Percentiles rank a stretch among this genome's conserved stretches.
Conservation (phyloP, 495 filamentous ascomycete species). For the Durotheca rogersii region DNA sequence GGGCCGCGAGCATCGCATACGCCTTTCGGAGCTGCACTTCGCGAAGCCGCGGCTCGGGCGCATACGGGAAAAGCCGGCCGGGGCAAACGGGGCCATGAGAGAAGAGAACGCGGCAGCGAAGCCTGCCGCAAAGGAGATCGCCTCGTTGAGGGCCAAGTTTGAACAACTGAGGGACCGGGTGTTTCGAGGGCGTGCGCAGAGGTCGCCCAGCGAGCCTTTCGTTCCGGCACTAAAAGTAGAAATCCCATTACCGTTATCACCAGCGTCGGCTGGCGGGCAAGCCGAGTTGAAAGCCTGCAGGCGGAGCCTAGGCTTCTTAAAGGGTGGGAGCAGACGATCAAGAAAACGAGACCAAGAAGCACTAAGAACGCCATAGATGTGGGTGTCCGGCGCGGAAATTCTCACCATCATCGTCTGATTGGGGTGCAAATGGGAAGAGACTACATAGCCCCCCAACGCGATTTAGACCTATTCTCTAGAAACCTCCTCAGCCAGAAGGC, state of each 20-base stretch:
- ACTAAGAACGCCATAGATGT: neutral
- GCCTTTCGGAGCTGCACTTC: neutral
- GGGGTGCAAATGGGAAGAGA: neutral
- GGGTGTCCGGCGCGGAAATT: neutral
- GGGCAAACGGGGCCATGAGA: neutral
- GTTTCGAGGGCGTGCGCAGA: constrained; percentile 20
- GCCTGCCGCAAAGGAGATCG: constrained; percentile 14
- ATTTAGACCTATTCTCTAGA: neutral
- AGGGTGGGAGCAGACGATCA: constrained; percentile 36
- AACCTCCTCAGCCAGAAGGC: neutral
- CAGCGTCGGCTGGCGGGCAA: constrained; percentile 40
- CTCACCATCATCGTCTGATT: too few relatives aligned
- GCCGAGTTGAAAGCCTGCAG: constrained; percentile 42
- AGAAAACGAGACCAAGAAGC: constrained; percentile 6
- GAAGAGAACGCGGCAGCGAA: constrained; percentile 8
- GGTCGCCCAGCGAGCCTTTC: constrained; percentile 4
- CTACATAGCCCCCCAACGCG: too few relatives aligned
- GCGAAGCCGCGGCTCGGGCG: neutral
- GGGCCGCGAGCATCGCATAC: constrained; percentile 4
- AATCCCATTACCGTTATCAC: constrained; percentile 41
- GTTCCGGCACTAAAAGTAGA: constrained; percentile 40
- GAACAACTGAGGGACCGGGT: constrained; percentile 35
- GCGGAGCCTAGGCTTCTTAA: constrained; percentile 46
- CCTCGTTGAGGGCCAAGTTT: constrained; percentile 19
- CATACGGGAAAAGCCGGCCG: constrained; percentile 4